These are phyloP conservation scores for Pseudozyma pruni DNA, from an alignment of 1,284 basidiomycete species.

Conservation along the genomic window DNA sequence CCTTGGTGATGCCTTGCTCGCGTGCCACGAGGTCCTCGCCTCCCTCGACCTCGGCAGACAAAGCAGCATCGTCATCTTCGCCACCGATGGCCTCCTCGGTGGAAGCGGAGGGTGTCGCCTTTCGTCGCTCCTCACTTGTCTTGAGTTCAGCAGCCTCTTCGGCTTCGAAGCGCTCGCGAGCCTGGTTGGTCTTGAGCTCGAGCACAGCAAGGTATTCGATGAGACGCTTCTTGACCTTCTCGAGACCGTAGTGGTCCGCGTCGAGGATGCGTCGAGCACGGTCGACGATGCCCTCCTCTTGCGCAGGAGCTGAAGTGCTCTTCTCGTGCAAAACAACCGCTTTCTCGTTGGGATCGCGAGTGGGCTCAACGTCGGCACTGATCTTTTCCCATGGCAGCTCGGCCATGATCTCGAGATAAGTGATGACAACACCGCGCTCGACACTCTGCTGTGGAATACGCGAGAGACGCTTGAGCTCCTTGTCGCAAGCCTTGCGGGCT, in stretches of 20 bases:
- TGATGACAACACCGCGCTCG: conserved; percentile 66
- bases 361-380: conserved; percentile 48
- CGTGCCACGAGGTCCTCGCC: conserved; percentile 29
- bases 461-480: conserved; percentile 64
- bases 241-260: conserved; percentile 70
- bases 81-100: conserved; percentile 26
- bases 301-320: conserved; percentile 8
- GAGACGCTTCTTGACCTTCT: conserved; percentile 70
- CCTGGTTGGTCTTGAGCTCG: conserved; percentile 68
- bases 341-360: conserved; percentile 25
- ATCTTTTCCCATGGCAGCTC: conserved; percentile 67
- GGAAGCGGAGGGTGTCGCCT: conserved; percentile 19
- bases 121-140: conserved; percentile 33
- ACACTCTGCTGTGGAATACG: conserved; percentile 66
- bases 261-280: conserved; percentile 67
- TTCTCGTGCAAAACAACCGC: conserved; percentile 36
- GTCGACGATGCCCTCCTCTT: conserved; percentile 58
- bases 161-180: conserved; percentile 53
- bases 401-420: conserved; percentile 68
- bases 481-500: conserved; percentile 64
- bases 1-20: conserved; percentile 35
- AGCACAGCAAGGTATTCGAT: conserved; percentile 70
- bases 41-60: conserved; percentile 16
- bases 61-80: conserved; percentile 14
- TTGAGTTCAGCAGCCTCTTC: conserved; percentile 44